Evolutionary conservation across 2,329 filamentous ascomycete species (phyloP).

Genomic region (Mollisia scopiformis): DNA sequence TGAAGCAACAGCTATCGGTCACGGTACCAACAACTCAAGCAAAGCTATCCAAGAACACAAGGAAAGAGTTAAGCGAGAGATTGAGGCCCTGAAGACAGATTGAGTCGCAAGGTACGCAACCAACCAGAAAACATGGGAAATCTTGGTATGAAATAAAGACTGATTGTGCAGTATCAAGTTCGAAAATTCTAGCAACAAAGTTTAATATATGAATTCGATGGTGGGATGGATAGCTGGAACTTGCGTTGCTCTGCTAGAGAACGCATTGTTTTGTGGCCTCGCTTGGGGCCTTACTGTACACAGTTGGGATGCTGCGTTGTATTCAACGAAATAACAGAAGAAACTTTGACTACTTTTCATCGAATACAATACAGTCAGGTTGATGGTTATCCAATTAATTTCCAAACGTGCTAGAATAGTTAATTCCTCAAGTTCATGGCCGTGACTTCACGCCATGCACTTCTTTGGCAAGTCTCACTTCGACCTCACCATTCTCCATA

Average conservation of each 20-base stretch:
- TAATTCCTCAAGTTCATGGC: constrained; percentile 10
- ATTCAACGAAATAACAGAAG: too few relatives aligned
- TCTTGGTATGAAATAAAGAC: background rate
- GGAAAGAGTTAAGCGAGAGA: constrained; percentile 1
- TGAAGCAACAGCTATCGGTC: constrained; percentile 2
- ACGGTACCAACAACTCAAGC: background rate
- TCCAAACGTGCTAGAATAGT: background rate
- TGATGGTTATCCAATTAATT: too few relatives aligned
- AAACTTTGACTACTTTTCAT: too few relatives aligned
- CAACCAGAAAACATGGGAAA: background rate
- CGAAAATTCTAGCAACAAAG: too few relatives aligned
- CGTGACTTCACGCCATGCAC: constrained; percentile 31
- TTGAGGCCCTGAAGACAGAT: background rate
- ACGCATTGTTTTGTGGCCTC: too few relatives aligned
- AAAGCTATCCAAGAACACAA: constrained; percentile 1
- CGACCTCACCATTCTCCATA: constrained; percentile 74
- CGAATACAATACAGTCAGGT: too few relatives aligned
- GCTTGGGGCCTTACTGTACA: too few relatives aligned
- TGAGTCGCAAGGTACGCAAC: background rate
- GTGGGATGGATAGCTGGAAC: background rate
- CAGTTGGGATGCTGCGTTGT: too few relatives aligned
- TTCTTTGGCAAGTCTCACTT: constrained; percentile 50
- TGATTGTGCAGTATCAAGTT: too few relatives aligned
- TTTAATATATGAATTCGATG: too few relatives aligned
- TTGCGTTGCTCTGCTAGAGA: too few relatives aligned